Conservation (phyloP, 306 rosid species). For the Astragalus glycyphyllos region DNA sequence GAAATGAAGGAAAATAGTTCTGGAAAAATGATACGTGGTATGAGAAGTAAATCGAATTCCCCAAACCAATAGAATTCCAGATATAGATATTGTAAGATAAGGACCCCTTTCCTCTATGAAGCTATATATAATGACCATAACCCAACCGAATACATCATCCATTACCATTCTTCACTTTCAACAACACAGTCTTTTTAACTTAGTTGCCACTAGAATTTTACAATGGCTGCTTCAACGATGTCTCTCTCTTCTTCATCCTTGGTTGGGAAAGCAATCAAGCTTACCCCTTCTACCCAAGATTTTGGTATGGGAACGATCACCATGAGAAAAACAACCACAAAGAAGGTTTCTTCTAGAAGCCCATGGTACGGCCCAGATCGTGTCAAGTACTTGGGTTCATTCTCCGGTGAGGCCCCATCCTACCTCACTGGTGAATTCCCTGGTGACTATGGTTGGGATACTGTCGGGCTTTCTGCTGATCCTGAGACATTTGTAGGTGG, state of each 20-base stretch:
- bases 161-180: neutral
- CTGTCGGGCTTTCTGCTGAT: conserved; percentile 39
- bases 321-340: conserved; percentile 36
- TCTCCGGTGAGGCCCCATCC: conserved; percentile 27
- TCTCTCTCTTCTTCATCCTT: conserved; percentile 36
- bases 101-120: neutral
- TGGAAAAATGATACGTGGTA: neutral
- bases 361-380: conserved; percentile 47
- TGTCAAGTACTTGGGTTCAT: conserved; percentile 35
- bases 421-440: conserved; percentile 38
- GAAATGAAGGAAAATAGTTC: neutral
- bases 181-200: neutral
- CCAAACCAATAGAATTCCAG: neutral
- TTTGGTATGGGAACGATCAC: neutral
- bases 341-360: conserved; percentile 23
- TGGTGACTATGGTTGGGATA: conserved; percentile 42
- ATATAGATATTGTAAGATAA: neutral
- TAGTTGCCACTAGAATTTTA: neutral
- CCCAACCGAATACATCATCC: neutral
- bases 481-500: conserved; percentile 42
- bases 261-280: conserved; percentile 40
- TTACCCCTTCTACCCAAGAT: neutral
- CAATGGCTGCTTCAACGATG: conserved; percentile 45
- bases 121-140: neutral
- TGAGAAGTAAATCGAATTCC: neutral